These are phyloP conservation scores for Sphagnurus paluster DNA, from an alignment of 1,284 basidiomycete species.

Conservation along the genomic window DNA sequence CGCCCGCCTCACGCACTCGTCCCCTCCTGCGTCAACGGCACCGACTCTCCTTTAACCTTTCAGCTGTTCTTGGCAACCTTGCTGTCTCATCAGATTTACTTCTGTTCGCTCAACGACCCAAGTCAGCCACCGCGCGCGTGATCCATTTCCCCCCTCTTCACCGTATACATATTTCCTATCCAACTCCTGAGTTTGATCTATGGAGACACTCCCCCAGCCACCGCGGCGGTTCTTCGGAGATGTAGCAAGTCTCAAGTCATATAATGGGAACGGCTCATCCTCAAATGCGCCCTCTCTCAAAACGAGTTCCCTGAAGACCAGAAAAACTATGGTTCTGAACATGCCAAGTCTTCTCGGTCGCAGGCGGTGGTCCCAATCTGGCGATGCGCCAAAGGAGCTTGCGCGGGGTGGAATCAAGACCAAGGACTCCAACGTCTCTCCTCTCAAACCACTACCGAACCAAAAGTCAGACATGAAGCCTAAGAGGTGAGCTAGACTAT, in stretches of 20 bases:
- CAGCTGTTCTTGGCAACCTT: too few species aligned
- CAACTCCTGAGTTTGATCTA: neutral
- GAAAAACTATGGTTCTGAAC: slow-evolving; percentile 7
- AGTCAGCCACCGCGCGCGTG: too few species aligned
- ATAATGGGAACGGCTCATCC: slow-evolving; percentile 15
- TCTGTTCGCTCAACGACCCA: too few species aligned
- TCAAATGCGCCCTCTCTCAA: slow-evolving; percentile 17
- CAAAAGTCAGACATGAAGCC: slow-evolving; percentile 3
- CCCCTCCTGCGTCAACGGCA: too few species aligned
- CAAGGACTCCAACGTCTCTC: slow-evolving; percentile 10
- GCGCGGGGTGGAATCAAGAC: slow-evolving; percentile 7
- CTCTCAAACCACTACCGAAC: neutral
- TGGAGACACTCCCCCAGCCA: slow-evolving; percentile 10
- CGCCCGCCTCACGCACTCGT: too few species aligned
- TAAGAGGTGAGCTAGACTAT: slow-evolving; percentile 9
- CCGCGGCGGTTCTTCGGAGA: slow-evolving; percentile 22
- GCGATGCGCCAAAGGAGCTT: neutral
- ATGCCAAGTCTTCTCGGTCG: slow-evolving; percentile 13
- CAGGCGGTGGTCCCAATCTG: slow-evolving; percentile 9
- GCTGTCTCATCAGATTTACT: too few species aligned
- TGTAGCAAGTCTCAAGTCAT: slow-evolving; percentile 21
- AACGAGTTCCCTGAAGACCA: slow-evolving; percentile 14
- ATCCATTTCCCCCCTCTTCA: neutral
- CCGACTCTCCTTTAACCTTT: too few species aligned
- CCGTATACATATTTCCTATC: neutral